Evolutionary conservation across 345 rosid genomes (phyloP).

Genomic region (Hypericum perforatum): DNA sequence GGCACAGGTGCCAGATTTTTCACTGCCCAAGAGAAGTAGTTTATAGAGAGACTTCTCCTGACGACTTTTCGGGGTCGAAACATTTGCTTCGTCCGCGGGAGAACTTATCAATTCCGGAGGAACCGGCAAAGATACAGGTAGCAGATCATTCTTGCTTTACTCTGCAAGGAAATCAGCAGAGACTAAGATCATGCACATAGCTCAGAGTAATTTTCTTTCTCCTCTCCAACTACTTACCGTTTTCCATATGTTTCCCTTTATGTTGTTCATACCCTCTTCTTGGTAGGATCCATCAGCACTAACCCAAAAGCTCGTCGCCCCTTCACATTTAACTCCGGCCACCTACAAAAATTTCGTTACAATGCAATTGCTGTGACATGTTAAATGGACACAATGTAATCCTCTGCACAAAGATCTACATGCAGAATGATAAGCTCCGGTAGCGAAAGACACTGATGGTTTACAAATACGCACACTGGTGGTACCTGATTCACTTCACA

Average conservation of each 20-base stretch:
- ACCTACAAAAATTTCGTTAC: slow-evolving; percentile 32
- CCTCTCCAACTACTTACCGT: slow-evolving; percentile 33
- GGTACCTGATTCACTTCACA: slow-evolving; percentile 64
- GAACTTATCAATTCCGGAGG: slow-evolving; percentile 30
- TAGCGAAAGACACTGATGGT: slow-evolving; percentile 36
- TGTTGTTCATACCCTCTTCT: slow-evolving; percentile 68
- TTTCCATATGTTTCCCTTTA: slow-evolving; percentile 48
- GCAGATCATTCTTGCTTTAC: slow-evolving; percentile 33
- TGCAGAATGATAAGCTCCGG: slow-evolving; percentile 43
- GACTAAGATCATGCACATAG: no score
- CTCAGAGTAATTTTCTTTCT: background rate
- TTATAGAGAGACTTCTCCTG: slow-evolving; percentile 30
- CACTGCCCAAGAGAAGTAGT: slow-evolving; percentile 63
- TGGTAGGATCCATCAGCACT: slow-evolving; percentile 47
- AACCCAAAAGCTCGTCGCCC: slow-evolving; percentile 56
- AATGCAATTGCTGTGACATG: slow-evolving; percentile 3
- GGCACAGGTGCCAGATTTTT: slow-evolving; percentile 76
- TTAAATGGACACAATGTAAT: slow-evolving; percentile 6
- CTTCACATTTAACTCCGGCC: slow-evolving; percentile 61
- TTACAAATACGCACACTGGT: slow-evolving; percentile 51
- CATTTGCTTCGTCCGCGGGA: slow-evolving; percentile 25
- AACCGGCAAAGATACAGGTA: slow-evolving; percentile 47
- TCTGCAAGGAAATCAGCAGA: slow-evolving; percentile 28
- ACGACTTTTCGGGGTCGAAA: background rate
- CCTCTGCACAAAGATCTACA: no score